Evolutionary conservation across 495 filamentous ascomycete genomes (phyloP).

Genomic region (Penicillium soppii): DNA sequence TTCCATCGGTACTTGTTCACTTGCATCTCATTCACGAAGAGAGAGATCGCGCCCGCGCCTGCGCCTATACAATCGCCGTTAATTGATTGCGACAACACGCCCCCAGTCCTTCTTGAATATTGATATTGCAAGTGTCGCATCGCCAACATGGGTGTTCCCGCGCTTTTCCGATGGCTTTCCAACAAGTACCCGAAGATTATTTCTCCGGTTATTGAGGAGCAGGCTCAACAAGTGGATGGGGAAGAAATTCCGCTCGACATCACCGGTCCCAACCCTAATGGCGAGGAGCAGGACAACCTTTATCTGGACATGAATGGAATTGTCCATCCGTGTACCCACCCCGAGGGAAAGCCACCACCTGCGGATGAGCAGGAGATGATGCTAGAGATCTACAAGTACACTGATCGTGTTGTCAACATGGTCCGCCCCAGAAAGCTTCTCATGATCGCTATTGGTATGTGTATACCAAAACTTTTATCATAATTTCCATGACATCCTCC

Average conservation of each 20-base stretch:
- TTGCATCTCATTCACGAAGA: not conserved
- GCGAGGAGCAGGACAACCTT: slow-evolving; percentile 95
- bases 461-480: not conserved
- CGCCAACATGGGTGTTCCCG: slow-evolving; percentile 86
- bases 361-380: slow-evolving; percentile 99
- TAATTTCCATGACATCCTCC: slow-evolving; percentile 4
- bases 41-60: not conserved
- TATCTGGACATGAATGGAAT: slow-evolving; percentile 99
- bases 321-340: slow-evolving; percentile 97
- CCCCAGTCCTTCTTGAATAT: not conserved
- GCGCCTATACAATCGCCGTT: not conserved
- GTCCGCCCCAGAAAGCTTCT: slow-evolving; percentile 91
- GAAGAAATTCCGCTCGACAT: slow-evolving; percentile 78
- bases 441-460: slow-evolving; percentile 95
- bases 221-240: slow-evolving; percentile 74
- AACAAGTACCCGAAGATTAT: slow-evolving; percentile 97
- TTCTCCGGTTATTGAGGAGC: slow-evolving; percentile 83
- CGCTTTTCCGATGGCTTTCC: slow-evolving; percentile 90
- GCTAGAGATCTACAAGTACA: slow-evolving; percentile 95
- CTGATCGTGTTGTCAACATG: slow-evolving; percentile 97
- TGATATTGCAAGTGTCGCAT: slow-evolving; percentile 14
- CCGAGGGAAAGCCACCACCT: slow-evolving; percentile 87
- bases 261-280: slow-evolving; percentile 88
- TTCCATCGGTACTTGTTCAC: not conserved
- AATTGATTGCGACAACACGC: slow-evolving; percentile 4